These are phyloP conservation scores for Curvularia verruculosa DNA, from an alignment of 2,329 filamentous ascomycete genomes.

Conservation along the genomic window DNA sequence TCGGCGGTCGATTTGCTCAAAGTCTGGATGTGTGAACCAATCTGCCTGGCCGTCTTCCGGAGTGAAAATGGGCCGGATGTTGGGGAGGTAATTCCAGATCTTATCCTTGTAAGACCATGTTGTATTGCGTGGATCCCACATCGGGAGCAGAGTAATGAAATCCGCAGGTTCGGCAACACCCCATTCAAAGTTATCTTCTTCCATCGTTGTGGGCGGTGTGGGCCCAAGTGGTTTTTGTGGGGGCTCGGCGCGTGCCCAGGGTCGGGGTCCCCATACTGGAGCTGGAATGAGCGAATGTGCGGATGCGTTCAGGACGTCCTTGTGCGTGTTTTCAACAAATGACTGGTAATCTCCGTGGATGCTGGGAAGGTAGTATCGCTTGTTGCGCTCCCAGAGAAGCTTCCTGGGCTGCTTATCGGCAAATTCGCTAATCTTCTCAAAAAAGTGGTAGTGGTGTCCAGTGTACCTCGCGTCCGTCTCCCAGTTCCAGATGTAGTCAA, in stretches of 20 bases:
- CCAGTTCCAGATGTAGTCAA: slow-evolving; percentile 83
- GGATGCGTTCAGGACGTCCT: slow-evolving; percentile 49
- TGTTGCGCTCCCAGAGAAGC: slow-evolving; percentile 64
- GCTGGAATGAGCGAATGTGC: slow-evolving; percentile 54
- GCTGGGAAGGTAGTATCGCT: slow-evolving; percentile 61
- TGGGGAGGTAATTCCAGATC: slow-evolving; percentile 57
- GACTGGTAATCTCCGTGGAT: slow-evolving; percentile 58
- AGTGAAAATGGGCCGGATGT: slow-evolving; percentile 79
- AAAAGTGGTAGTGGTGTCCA: slow-evolving; percentile 81
- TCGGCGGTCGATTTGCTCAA: slow-evolving; percentile 67
- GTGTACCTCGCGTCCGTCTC: slow-evolving; percentile 82
- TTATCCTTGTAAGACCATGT: slow-evolving; percentile 69
- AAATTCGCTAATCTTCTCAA: slow-evolving; percentile 66
- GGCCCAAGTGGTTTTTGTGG: slow-evolving; percentile 80
- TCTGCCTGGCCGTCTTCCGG: slow-evolving; percentile 73
- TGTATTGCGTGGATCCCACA: slow-evolving; percentile 88
- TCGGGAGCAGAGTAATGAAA: slow-evolving; percentile 86
- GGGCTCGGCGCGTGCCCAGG: slow-evolving; percentile 61
- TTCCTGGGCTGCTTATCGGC: slow-evolving; percentile 62
- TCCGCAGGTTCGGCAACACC: slow-evolving; percentile 90
- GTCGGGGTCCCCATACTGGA: slow-evolving; percentile 83
- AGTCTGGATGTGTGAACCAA: slow-evolving; percentile 59
- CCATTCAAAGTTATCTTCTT: slow-evolving; percentile 83
- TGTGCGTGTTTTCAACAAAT: slow-evolving; percentile 53
- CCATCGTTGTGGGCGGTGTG: slow-evolving; percentile 71